Evolutionary conservation across 2,329 filamentous ascomycete genomes (phyloP).

Genomic region (Herpomyces periplanetae): DNA sequence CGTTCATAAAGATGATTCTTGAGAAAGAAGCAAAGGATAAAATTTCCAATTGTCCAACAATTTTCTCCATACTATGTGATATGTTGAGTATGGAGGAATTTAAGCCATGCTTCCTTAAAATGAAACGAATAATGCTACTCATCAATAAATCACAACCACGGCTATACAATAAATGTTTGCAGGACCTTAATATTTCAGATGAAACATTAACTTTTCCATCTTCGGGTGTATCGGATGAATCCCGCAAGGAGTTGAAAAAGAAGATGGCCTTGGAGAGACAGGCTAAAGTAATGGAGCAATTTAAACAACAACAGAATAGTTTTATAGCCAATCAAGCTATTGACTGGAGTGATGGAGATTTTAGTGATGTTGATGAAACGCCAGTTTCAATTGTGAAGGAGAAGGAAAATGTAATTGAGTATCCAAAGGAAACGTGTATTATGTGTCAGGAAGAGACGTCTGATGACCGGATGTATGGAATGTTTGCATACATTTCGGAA

Average conservation of each 20-base stretch:
- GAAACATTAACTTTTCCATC: slow-evolving; percentile 48
- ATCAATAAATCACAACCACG: slow-evolving; percentile 45
- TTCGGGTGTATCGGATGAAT: slow-evolving; percentile 22
- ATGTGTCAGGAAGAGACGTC: slow-evolving; percentile 85
- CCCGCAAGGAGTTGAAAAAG: slow-evolving; percentile 40
- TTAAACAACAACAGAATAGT: slow-evolving; percentile 82
- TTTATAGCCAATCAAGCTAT: slow-evolving; percentile 62
- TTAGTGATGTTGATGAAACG: slow-evolving; percentile 25
- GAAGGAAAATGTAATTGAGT: slow-evolving; percentile 43
- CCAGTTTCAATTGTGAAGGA: slow-evolving; percentile 19
- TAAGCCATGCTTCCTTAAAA: slow-evolving; percentile 46
- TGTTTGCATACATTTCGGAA: slow-evolving; percentile 56
- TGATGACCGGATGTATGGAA: slow-evolving; percentile 55
- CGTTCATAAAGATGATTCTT: slow-evolving; percentile 6
- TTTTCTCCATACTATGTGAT: slow-evolving; percentile 13
- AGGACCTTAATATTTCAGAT: slow-evolving; percentile 17
- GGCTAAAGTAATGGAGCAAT: slow-evolving; percentile 81
- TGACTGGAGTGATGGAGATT: slow-evolving; percentile 58
- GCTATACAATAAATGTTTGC: slow-evolving; percentile 27
- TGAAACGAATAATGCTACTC: slow-evolving; percentile 38
- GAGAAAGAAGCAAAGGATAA: slow-evolving; percentile 1
- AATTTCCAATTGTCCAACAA: slow-evolving; percentile 7
- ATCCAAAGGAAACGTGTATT: slow-evolving; percentile 69
- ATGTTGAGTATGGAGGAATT: slow-evolving; percentile 26
- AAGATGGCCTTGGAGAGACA: slow-evolving; percentile 59